Percentiles rank a stretch among this genome's conserved stretches.
Conservation (phyloP, 768 basidiomycete species). For the Tephrocybe rancida region DNA sequence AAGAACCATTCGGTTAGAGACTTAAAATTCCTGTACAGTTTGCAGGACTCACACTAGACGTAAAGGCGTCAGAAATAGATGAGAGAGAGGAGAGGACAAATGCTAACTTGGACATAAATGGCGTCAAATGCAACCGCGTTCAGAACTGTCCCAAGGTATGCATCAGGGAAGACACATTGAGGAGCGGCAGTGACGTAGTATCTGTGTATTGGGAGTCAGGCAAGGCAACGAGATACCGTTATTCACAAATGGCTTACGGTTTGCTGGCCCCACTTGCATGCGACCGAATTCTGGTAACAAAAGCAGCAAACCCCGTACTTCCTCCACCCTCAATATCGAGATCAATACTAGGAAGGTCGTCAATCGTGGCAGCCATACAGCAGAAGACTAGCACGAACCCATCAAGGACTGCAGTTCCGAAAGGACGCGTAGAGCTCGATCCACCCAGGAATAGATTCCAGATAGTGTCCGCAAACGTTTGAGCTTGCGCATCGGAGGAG, state of each 20-base stretch:
- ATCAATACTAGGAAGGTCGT: conserved; percentile 44
- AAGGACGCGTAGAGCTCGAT: conserved; percentile 59
- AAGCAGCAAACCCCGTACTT: conserved; percentile 45
- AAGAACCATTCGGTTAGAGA: not conserved
- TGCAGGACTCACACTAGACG: conserved; percentile 19
- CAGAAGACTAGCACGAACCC: conserved; percentile 37
- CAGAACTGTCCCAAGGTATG: conserved; percentile 53
- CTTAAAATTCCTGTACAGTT: too few species aligned
- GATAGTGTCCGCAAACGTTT: conserved; percentile 56
- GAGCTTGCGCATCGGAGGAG: conserved; percentile 49
- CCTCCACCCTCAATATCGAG: conserved; percentile 67
- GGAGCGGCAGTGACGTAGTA: conserved; percentile 62
- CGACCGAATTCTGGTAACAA: conserved; percentile 49
- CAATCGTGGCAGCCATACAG: not conserved
- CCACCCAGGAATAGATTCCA: conserved; percentile 75
- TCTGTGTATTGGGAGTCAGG: conserved; percentile 25
- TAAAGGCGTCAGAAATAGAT: not conserved
- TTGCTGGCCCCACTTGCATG: conserved; percentile 51
- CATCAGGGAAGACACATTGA: conserved; percentile 66
- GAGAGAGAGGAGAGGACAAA: not conserved
- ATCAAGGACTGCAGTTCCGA: conserved; percentile 68
- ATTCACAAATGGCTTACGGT: conserved; percentile 28
- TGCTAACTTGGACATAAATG: conserved; percentile 67
- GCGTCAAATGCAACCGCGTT: conserved; percentile 65
- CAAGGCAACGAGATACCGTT: not conserved